Evolutionary conservation across 2,329 filamentous ascomycete species (phyloP).

Genomic region (Colletotrichum cuscutae): DNA sequence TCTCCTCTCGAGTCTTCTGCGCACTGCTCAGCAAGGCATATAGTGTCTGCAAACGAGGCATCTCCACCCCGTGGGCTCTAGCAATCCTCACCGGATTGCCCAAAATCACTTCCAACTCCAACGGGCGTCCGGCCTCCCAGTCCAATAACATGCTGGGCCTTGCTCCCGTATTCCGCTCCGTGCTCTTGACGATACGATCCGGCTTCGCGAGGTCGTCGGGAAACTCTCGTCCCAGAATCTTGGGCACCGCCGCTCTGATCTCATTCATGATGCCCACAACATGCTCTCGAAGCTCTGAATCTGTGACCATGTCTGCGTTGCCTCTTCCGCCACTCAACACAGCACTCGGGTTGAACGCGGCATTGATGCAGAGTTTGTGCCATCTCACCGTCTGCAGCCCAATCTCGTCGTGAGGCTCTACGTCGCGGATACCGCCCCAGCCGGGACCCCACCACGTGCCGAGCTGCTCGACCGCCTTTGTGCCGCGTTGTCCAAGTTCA

Average conservation of each 20-base stretch:
- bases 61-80: conserved; percentile 68
- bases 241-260: conserved; percentile 71
- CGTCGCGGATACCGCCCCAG: conserved; percentile 72
- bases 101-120: conserved; percentile 79
- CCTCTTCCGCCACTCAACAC: conserved; percentile 72
- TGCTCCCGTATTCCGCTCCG: conserved; percentile 71
- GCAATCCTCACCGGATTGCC: conserved; percentile 77
- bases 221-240: conserved; percentile 70
- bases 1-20: conserved; percentile 62
- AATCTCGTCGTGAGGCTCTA: conserved; percentile 70
- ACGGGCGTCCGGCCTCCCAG: conserved; percentile 72
- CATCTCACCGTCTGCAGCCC: conserved; percentile 77
- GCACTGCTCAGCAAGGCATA: conserved; percentile 74
- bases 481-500: conserved; percentile 47
- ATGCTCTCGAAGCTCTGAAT: conserved; percentile 71
- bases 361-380: conserved; percentile 83
- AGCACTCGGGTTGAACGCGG: conserved; percentile 78
- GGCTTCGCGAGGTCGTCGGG: conserved; percentile 69
- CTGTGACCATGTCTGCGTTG: conserved; percentile 73
- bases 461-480: conserved; percentile 59
- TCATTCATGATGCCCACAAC: conserved; percentile 76
- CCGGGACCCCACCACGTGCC: conserved; percentile 59
- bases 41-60: conserved; percentile 73
- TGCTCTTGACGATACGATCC: conserved; percentile 71
- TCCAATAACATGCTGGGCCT: conserved; percentile 76